phyloP scores from a whole-genome alignment of 2,329 filamentous ascomycete species.

The Monilinia fructigena region DNA sequence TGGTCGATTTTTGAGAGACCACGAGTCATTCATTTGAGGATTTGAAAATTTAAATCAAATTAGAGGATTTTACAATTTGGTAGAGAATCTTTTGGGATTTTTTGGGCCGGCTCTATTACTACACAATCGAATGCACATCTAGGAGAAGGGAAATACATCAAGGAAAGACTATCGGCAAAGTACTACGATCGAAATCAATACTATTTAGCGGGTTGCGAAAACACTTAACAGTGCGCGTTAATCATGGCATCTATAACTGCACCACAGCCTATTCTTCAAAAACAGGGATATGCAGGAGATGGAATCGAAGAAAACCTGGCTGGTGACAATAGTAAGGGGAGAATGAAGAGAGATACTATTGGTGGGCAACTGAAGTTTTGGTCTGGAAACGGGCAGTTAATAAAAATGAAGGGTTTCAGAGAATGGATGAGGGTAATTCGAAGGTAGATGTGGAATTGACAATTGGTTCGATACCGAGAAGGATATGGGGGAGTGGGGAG shows the following conservation, averaged over 20 bases:
- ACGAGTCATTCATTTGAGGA: background rate
- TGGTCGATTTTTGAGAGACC: background rate
- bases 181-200: background rate
- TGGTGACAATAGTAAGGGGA: background rate
- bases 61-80: background rate
- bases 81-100: background rate
- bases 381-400: background rate
- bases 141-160: background rate
- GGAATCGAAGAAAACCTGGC: background rate
- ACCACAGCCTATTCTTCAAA: slow-evolving; percentile 11
- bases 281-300: background rate
- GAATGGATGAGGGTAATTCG: background rate
- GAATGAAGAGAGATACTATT: slow-evolving; percentile 6
- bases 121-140: background rate
- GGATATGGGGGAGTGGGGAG: slow-evolving; percentile 3
- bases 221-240: background rate
- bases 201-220: background rate
- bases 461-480: background rate
- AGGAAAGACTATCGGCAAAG: background rate
- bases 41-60: background rate
- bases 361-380: slow-evolving; percentile 12
- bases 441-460: background rate
- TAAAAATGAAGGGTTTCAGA: background rate
- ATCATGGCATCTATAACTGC: slow-evolving; percentile 12
- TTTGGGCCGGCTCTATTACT: background rate